These are phyloP conservation scores for Fusarium pseudocircinatum DNA, from an alignment of 2,329 filamentous ascomycete genomes.

Conservation along the genomic window DNA sequence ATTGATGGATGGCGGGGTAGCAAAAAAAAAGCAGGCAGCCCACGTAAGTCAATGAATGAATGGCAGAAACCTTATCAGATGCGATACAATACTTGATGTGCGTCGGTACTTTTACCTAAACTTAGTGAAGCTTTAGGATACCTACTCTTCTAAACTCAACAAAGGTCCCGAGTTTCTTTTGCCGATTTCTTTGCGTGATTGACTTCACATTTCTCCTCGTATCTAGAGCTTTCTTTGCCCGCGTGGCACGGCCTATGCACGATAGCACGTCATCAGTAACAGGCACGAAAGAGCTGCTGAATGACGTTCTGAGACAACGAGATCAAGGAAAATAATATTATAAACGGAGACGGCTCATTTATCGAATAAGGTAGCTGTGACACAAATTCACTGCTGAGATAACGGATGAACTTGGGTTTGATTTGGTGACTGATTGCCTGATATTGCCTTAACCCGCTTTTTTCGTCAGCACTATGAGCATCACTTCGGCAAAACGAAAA, in stretches of 20 bases:
- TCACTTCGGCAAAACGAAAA: background rate
- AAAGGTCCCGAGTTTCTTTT: background rate
- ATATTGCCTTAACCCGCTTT: background rate
- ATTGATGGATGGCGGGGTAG: conserved; percentile 11
- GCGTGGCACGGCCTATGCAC: background rate
- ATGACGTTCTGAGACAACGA: conserved; percentile 7
- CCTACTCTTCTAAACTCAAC: background rate
- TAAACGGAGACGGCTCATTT: too few relatives aligned
- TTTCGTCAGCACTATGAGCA: background rate
- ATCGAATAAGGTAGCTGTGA: too few relatives aligned
- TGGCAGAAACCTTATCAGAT: background rate
- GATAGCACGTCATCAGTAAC: conserved; percentile 25
- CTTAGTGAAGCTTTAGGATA: background rate
- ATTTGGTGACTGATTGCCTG: background rate
- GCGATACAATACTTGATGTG: background rate
- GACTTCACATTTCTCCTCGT: background rate
- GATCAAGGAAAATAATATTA: background rate
- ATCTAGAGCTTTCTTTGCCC: background rate
- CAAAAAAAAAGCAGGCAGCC: conserved; percentile 15
- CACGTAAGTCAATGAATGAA: background rate
- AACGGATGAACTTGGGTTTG: background rate
- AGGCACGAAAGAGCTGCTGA: background rate
- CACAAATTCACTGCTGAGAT: background rate
- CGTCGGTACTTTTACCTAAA: background rate
- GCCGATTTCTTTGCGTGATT: too few relatives aligned